A percentile compares a stretch with the other conserved stretches of the same genome.
Conservation (phyloP, 306 rosid species). For the Arachis stenosperma region DNA sequence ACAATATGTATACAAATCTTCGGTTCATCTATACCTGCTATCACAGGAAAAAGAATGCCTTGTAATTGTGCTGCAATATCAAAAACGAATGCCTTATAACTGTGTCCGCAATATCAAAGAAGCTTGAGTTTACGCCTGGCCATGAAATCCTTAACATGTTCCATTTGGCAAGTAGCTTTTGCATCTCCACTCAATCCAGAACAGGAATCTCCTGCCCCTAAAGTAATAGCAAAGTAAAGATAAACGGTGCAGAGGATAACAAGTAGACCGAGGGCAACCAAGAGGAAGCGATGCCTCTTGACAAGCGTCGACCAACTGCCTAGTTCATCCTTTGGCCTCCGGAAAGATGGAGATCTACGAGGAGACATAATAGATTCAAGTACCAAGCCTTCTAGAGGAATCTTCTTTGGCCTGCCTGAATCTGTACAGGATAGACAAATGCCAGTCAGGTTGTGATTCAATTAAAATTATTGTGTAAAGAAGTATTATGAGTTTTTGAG, state of each 20-base stretch:
- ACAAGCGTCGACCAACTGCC: conserved; percentile 77
- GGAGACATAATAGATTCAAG: conserved; percentile 76
- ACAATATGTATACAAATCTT: conserved; percentile 31
- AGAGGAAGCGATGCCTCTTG: conserved; percentile 85
- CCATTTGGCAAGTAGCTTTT: conserved; percentile 69
- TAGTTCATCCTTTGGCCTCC: conserved; percentile 69
- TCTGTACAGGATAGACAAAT: conserved; percentile 37
- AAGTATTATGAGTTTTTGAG: conserved; percentile 16
- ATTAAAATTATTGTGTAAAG: conserved; percentile 11
- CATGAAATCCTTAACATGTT: conserved; percentile 63
- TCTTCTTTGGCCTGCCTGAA: conserved; percentile 54
- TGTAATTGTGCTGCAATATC: conserved; percentile 37
- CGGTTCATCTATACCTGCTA: conserved; percentile 37
- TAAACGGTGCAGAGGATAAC: conserved; percentile 75
- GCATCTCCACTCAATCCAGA: conserved; percentile 66
- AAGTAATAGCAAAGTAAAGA: conserved; percentile 86
- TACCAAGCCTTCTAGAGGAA: conserved; percentile 63
- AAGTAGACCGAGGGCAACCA: conserved; percentile 68
- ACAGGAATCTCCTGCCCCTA: conserved; percentile 62
- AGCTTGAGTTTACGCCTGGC: conserved; percentile 79
- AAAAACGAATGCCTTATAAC: conserved; percentile 44
- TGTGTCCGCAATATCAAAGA: conserved; percentile 50
- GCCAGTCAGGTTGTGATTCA: conserved; percentile 10
- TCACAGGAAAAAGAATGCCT: conserved; percentile 16
- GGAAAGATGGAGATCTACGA: conserved; percentile 72